Evolutionary conservation across 1,284 basidiomycete species (phyloP).

Genomic region (Boletellus deceptivus): DNA sequence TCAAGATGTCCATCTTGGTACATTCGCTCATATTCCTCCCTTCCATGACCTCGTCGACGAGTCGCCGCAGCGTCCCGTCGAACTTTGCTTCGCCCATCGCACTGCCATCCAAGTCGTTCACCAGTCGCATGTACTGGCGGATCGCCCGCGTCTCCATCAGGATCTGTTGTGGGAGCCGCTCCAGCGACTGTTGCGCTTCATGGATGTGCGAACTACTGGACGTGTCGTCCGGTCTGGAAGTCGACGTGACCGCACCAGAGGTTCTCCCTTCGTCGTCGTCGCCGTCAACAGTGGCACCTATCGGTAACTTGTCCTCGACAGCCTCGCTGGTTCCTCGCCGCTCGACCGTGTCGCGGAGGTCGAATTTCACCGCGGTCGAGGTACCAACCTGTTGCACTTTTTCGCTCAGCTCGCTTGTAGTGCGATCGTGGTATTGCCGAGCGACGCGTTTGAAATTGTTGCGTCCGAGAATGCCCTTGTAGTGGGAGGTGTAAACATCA

Average conservation of each 20-base stretch:
- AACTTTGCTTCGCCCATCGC: conserved; percentile 22
- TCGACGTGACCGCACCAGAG: not conserved
- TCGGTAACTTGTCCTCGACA: not conserved
- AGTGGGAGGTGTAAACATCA: conserved; percentile 58
- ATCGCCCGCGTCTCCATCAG: conserved; percentile 46
- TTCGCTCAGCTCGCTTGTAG: conserved; percentile 15
- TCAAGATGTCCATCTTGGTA: conserved; percentile 47
- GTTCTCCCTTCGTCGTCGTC: not conserved
- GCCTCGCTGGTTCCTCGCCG: conserved; percentile 1
- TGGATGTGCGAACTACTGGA: not conserved
- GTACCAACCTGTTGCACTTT: conserved; percentile 2
- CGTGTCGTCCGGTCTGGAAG: conserved; percentile 1
- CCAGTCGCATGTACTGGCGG: conserved; percentile 46
- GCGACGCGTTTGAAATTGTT: conserved; percentile 48
- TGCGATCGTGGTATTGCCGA: conserved; percentile 40
- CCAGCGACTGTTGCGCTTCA: conserved; percentile 38
- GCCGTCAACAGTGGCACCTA: not conserved
- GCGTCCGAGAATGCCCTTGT: conserved; percentile 50
- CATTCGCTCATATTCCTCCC: conserved; percentile 37
- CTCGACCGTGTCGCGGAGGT: not conserved
- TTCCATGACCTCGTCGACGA: conserved; percentile 52
- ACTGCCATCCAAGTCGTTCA: conserved; percentile 26
- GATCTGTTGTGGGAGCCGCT: conserved; percentile 49
- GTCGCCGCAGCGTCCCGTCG: conserved; percentile 38
- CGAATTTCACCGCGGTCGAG: conserved; percentile 1